phyloP scores from a whole-genome alignment of 2,329 filamentous ascomycete genomes.

The Trichoderma citrinoviride region DNA sequence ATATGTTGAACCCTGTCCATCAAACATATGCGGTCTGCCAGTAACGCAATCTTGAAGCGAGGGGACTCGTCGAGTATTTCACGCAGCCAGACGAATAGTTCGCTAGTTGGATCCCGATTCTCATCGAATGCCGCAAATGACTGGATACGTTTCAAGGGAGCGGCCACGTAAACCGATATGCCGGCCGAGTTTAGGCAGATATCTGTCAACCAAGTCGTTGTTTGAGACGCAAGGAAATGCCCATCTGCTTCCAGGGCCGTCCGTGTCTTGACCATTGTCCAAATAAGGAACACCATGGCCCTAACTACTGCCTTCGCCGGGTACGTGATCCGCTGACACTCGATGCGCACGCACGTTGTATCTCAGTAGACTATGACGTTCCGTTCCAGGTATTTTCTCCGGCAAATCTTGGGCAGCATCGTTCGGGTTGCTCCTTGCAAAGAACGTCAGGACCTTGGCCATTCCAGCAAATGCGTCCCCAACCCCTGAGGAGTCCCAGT shows the following conservation, averaged over 20 bases:
- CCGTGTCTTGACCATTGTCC: neutral
- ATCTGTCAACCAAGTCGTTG: too few species aligned
- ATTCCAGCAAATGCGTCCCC: neutral
- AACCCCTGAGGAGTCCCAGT: neutral
- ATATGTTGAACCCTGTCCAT: neutral
- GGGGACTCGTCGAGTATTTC: neutral
- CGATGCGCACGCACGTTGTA: neutral
- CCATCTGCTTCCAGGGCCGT: neutral
- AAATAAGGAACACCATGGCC: neutral
- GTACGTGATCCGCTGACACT: neutral
- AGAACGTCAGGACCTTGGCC: neutral
- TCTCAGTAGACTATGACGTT: neutral
- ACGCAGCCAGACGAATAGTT: neutral
- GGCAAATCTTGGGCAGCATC: neutral
- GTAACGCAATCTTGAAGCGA: neutral
- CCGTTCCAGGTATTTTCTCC: neutral
- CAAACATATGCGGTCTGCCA: neutral
- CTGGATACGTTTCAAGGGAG: neutral
- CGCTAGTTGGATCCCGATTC: neutral
- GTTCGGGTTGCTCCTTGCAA: neutral
- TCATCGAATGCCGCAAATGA: neutral
- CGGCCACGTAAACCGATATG: too few species aligned
- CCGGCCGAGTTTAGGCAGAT: too few species aligned
- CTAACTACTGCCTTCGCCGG: neutral
- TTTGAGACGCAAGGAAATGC: too few species aligned